Conservation (phyloP, 2,329 filamentous ascomycete species). For the Fusarium transvaalense region DNA sequence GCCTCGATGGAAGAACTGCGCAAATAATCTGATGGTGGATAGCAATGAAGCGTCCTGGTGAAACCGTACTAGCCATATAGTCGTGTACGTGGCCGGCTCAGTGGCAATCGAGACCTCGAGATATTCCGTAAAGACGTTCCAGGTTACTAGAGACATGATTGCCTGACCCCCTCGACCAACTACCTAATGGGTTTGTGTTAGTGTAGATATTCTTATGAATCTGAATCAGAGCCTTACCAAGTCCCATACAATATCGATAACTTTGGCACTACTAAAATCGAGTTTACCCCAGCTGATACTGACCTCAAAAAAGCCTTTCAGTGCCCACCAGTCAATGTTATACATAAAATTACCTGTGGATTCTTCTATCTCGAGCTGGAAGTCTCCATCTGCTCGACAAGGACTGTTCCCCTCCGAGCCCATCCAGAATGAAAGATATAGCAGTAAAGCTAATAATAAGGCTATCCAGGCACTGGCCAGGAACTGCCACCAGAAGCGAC, state of each 20-base stretch:
- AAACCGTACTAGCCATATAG: slow-evolving; percentile 8
- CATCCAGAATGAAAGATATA: neutral
- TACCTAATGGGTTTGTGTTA: neutral
- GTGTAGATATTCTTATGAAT: rapidly evolving
- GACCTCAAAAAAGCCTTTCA: slow-evolving; percentile 11
- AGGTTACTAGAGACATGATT: neutral
- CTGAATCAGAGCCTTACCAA: neutral
- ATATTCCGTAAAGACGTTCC: slow-evolving; percentile 18
- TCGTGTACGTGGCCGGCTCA: neutral
- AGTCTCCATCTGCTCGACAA: slow-evolving; percentile 11
- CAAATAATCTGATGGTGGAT: neutral
- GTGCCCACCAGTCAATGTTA: slow-evolving; percentile 1
- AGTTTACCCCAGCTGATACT: neutral
- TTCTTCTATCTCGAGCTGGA: neutral
- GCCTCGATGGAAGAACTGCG: neutral
- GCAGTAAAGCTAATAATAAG: neutral
- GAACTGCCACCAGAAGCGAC: neutral
- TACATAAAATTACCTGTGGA: rapidly evolving
- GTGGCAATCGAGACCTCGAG: slow-evolving; percentile 11
- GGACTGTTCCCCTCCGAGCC: rapidly evolving
- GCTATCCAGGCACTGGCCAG: neutral
- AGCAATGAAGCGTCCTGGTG: neutral
- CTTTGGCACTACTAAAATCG: slow-evolving; percentile 2
- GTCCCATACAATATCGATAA: slow-evolving; percentile 24
- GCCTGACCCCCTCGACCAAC: slow-evolving; percentile 17